Base-by-base conservation (phyloP, 2,329 filamentous ascomycete genomes). In the Allantophomopsis cytisporea region DNA sequence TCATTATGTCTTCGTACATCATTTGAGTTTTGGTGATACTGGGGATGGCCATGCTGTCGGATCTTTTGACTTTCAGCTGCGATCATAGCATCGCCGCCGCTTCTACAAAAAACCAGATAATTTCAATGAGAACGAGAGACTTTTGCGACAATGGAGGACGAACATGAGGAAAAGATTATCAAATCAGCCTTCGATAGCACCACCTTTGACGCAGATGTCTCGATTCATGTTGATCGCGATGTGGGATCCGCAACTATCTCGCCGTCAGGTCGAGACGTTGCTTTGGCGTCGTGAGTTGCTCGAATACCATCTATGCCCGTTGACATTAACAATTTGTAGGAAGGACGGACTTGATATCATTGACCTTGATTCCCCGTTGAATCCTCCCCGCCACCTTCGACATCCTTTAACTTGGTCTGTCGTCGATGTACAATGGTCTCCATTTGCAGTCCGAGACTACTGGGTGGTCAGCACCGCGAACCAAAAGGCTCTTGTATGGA, bases 391-490 rank as follows among this genome's bases (percentile, higher is more conserved):
- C 14, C 81, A 87, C 51, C 70, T 95, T 49, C 82, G 82, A 45
- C 85, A 94, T 60, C 82, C 85, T 40, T 79, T 86, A 34, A 82
- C 85, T n/a, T 95, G 88, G 86, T 78, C 94, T 38, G 88, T 94
- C 5, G 87, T 89, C 10, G 89, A 95, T 59, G 88, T 94, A 21
- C 89, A 95, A 60, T 95, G 89, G 89, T 94, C 86, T 10, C 89
- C 89, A 1, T 94, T 95, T 57, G 83, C 88, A 11, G 76, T 74
- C 15, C 76, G 88, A 36, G 84, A 94, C 57, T 88, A 88, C 52
- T 95, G 89, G 88, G 82, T 95, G 14, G 84, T 86, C 30, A 94
- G 86, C 43, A 94, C 88, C 1, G 89, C 87, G 14, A 95, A 95
- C 56, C 88, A 95, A 57, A 86, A 91, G 50, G 91, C 88, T 15